Evolutionary conservation across 352 stramenopile genomes (phyloP).

Genomic region (Globisporangium splendens): DNA sequence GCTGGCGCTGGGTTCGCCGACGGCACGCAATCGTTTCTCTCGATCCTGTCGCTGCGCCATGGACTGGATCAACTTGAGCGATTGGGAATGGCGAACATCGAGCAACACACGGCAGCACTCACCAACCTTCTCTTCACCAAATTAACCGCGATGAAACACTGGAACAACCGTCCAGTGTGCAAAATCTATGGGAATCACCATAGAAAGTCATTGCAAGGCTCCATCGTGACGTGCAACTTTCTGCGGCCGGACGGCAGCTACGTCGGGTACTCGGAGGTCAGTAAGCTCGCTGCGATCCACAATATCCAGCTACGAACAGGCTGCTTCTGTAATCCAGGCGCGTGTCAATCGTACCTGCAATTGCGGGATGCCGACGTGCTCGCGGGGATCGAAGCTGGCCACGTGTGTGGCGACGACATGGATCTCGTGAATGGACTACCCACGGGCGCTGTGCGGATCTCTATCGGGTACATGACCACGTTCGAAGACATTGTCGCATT

Average conservation of each 20-base stretch:
- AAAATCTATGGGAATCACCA: constrained; percentile 47
- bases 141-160: constrained; percentile 39
- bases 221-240: constrained; percentile 69
- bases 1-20: constrained; percentile 42
- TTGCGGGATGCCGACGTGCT: constrained; percentile 51
- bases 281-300: constrained; percentile 64
- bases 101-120: constrained; percentile 46
- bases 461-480: constrained; percentile 74
- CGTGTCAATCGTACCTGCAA: constrained; percentile 61
- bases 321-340: constrained; percentile 80
- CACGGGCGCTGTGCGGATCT: constrained; percentile 68
- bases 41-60: constrained; percentile 53
- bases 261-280: constrained; percentile 68
- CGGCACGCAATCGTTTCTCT: constrained; percentile 65
- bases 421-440: constrained; percentile 61
- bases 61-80: constrained; percentile 42
- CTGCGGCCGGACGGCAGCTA: constrained; percentile 43
- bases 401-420: constrained; percentile 70
- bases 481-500: constrained; percentile 62
- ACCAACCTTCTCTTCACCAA: constrained; percentile 32
- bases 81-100: constrained; percentile 43
- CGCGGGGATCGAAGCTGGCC: constrained; percentile 46
- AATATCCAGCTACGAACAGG: constrained; percentile 68
- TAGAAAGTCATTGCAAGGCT: constrained; percentile 16
- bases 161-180: constrained; percentile 42